Evolutionary conservation across 208 protist genomes (phyloP), one percentile per base, ranked within the genome.

Genomic region (Trypanosoma conorhini): DNA sequence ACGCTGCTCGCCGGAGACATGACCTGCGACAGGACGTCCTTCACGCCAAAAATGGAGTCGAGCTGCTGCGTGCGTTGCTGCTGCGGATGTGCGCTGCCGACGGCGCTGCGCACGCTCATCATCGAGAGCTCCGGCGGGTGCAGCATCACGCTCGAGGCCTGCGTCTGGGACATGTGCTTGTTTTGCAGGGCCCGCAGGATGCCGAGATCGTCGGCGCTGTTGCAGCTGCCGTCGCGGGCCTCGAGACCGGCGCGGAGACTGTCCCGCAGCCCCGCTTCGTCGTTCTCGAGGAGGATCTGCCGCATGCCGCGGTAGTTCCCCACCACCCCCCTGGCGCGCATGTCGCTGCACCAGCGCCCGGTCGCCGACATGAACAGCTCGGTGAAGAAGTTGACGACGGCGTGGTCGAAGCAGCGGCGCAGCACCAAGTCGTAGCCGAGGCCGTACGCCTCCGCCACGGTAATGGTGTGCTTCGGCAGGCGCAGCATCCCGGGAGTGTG

Each of bases 371-470:
- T 77, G 58, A 96, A 93, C 38, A 79, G 62, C 28, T 81, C 67
- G 7, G 84, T 89, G 7, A 93, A 79, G 22, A 96, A 89, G 31
- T 90, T 81, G 1, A 92, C 85, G n/a, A 92, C 85, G 3, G 80
- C 70, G 63, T 93, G 79, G 52, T 96, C 91, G 78, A 93, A 88
- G 74, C 70, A 77, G 67, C 89, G 87, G 0, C 79, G 71, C 9
- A 96, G 57, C 7, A 91, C 91, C 24, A 96, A 81, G 71, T 96
- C 91, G 72, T 83, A 93, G 31, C 91, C 91, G 40, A 65, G 52
- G n/a, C 61, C 72, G 70, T 96, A 96, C 38, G 88, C 91, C 35
- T 79, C 84, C 40, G 74, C 72, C 19, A 87, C 56, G 19, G 77
- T 85, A 7, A 82, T 79, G 15, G 72, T 52, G 56, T 90, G 72